Conservation (phyloP, 176 grass and related monocot genomes). For the Puya raimondii region DNA sequence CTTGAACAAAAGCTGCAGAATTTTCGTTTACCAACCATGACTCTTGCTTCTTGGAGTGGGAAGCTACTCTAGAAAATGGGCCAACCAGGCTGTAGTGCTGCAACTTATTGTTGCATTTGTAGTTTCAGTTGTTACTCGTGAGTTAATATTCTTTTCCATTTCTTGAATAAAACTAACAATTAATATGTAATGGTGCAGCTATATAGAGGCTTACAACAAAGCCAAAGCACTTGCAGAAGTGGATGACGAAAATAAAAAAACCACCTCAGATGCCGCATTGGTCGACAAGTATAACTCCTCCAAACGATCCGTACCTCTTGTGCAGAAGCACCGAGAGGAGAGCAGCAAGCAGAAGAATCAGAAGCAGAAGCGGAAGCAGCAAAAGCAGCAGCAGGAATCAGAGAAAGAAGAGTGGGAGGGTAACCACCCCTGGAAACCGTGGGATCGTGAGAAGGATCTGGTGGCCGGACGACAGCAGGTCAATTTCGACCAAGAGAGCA, state of each 20-base stretch:
- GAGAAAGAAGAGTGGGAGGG: slow-evolving; percentile 78
- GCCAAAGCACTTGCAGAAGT: slow-evolving; percentile 68
- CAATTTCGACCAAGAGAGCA: slow-evolving; percentile 52
- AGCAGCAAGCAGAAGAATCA: slow-evolving; percentile 29
- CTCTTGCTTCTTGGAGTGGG: too few species aligned
- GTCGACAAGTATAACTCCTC: slow-evolving; percentile 79
- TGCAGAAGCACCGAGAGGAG: slow-evolving; percentile 63
- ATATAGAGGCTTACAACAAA: slow-evolving; percentile 89
- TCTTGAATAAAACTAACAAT: too few species aligned
- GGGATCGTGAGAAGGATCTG: slow-evolving; percentile 93
- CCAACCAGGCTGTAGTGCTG: background rate
- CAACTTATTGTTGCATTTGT: background rate
- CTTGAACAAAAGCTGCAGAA: too few species aligned
- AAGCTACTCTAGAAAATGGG: background rate
- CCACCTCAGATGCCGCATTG: slow-evolving; percentile 36
- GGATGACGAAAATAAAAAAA: slow-evolving; percentile 32
- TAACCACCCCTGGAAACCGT: slow-evolving; percentile 93
- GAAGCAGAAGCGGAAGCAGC: slow-evolving; percentile 55
- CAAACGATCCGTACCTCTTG: slow-evolving; percentile 56
- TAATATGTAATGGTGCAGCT: slow-evolving; percentile 34
- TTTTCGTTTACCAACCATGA: too few species aligned
- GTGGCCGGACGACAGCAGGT: slow-evolving; percentile 62
- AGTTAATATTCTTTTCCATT: background rate
- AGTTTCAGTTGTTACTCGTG: background rate
- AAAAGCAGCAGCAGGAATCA: slow-evolving; percentile 8